Evolutionary conservation across 345 rosid genomes (phyloP).

Genomic region (Salix purpurea): DNA sequence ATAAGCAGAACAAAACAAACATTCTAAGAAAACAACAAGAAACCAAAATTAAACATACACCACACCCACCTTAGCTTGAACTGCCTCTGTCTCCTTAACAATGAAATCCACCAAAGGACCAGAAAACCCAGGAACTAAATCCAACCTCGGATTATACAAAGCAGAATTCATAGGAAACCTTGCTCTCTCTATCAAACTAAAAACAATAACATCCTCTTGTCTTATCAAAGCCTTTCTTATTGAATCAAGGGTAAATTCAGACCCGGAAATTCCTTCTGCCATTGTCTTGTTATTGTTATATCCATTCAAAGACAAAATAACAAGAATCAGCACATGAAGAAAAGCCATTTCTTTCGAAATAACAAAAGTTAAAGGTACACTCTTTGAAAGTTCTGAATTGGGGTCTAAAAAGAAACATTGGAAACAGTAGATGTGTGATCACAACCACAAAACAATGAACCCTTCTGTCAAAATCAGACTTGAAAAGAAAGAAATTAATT

Average conservation of each 20-base stretch:
- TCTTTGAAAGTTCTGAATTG: too few species aligned
- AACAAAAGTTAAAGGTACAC: neutral
- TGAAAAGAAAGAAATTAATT: neutral
- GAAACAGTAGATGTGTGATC: neutral
- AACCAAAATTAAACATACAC: neutral
- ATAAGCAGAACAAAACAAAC: neutral
- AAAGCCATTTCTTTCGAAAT: neutral
- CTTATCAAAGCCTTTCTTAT: constrained; percentile 63
- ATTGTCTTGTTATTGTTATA: constrained; percentile 22
- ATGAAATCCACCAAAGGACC: constrained; percentile 53
- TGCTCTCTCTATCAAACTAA: constrained; percentile 73
- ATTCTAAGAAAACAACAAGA: too few species aligned
- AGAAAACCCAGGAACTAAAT: constrained; percentile 36
- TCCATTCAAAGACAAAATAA: constrained; percentile 4
- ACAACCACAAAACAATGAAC: neutral
- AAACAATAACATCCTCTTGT: constrained; percentile 80
- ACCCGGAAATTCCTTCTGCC: constrained; percentile 11
- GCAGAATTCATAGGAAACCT: constrained; percentile 50
- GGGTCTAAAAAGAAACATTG: too few species aligned
- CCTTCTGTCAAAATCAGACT: neutral
- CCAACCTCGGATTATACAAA: constrained; percentile 26
- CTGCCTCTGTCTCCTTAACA: constrained; percentile 48
- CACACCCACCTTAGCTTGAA: constrained; percentile 56
- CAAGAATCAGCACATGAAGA: neutral
- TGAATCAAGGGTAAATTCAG: constrained; percentile 41